Percentiles rank a stretch among this genome's conserved stretches.
Evolutionary conservation across 1,139 yeast genomes (phyloP).

Genomic region (Scheffersomyces lignicola): DNA sequence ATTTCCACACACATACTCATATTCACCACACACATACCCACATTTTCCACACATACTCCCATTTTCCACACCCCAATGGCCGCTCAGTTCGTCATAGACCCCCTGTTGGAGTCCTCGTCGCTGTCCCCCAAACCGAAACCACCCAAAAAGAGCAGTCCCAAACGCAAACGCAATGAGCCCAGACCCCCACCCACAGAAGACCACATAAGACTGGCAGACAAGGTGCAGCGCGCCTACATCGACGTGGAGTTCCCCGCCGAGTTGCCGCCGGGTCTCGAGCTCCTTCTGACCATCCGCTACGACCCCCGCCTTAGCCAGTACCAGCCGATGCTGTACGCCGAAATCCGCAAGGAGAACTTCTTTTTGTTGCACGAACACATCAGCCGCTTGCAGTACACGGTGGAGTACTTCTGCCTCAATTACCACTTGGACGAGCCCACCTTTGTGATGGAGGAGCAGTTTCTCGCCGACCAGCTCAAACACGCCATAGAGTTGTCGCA

Average conservation of each 20-base stretch:
- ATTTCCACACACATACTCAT: neutral
- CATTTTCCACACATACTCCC: no score
- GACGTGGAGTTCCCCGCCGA: slow-evolving; percentile 18
- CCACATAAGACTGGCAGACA: neutral
- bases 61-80: no score
- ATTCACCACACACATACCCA: no score
- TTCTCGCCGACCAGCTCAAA: slow-evolving; percentile 46
- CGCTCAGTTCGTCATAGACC: no score
- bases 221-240: slow-evolving; percentile 20
- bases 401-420: slow-evolving; percentile 50
- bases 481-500: slow-evolving; percentile 34
- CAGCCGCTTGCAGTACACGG: slow-evolving; percentile 54
- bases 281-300: slow-evolving; percentile 70
- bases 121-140: no score
- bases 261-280: slow-evolving; percentile 40
- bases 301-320: slow-evolving; percentile 53
- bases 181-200: neutral
- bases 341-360: slow-evolving; percentile 41
- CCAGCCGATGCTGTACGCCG: slow-evolving; percentile 24
- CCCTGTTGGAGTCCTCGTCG: no score
- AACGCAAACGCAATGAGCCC: neutral
- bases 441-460: slow-evolving; percentile 40
- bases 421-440: slow-evolving; percentile 6
- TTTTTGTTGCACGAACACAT: slow-evolving; percentile 67
- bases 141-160: neutral